Conservation (phyloP, 257 asterid genomes). For the Ligustrum vulgare region DNA sequence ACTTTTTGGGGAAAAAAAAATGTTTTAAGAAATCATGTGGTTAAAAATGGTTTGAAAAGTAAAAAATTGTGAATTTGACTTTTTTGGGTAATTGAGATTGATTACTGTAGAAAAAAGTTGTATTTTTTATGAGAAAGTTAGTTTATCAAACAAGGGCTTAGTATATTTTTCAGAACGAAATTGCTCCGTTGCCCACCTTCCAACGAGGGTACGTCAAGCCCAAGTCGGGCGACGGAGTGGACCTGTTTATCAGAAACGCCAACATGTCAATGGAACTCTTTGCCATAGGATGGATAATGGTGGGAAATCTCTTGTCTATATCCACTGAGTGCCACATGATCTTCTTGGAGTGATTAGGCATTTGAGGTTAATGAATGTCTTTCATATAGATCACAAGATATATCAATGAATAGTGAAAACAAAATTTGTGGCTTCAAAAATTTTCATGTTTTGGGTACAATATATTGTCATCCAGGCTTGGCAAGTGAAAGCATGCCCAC, state of each 20-base stretch:
- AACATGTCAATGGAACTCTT: slow-evolving; percentile 22
- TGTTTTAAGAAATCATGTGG: no score
- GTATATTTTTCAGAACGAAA: no score
- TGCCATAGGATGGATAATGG: slow-evolving; percentile 17
- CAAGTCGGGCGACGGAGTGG: no score
- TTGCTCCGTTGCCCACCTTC: no score
- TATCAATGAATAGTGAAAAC: slow-evolving; percentile 4
- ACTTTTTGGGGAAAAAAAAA: no score
- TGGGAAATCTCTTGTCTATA: slow-evolving; percentile 7
- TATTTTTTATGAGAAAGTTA: no score
- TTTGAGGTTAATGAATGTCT: background rate
- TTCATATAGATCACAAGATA: background rate
- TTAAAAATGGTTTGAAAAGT: no score
- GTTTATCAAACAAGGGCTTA: no score
- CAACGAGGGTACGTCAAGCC: no score
- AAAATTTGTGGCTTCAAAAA: slow-evolving; percentile 21
- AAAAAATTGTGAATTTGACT: no score
- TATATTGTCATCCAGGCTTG: background rate
- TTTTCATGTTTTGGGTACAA: background rate
- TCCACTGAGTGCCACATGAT: slow-evolving; percentile 7
- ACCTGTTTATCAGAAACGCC: slow-evolving; percentile 23
- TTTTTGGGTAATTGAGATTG: no score
- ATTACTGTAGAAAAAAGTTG: no score
- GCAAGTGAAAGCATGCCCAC: background rate
- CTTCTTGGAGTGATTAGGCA: background rate